Base-by-base conservation (phyloP, 2,329 filamentous ascomycete species). In the Alternaria ethzedia region DNA sequence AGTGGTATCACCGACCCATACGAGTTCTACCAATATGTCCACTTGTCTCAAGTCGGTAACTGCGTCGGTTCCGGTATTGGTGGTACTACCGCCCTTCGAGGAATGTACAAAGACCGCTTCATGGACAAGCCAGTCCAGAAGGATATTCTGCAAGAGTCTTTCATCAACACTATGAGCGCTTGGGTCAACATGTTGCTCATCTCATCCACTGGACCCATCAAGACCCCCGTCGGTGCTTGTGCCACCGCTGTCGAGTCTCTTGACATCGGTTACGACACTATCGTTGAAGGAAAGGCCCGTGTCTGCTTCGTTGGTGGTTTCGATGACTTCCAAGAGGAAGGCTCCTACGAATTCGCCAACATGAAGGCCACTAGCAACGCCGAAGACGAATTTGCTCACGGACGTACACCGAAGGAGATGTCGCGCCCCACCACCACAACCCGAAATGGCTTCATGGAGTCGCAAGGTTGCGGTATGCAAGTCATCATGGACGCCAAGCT, bases 281-380 rank as follows among this genome's bases (percentile, higher is more conserved):
- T 99, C 78, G 90, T 97, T 75, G 95, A 98, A 82, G 96, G 96
- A 83, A 99, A 99, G 87, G 96, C 96, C 64, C 92, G 94, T 56
- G 89, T 99, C 76, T 98, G 95, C 87, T 91, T 99, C 70, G 96
- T 99, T 63, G 96, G 96, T 88, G 96, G 96, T 72, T 98, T 99
- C 77, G 96, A 99, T 84, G 96, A 99, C 83, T 97, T 99, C 85
- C 94, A 96, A 77, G 96, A 99, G 83, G 96, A 99, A 83, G 96
- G 96, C 56, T 99, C 96, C 1, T 99, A 97, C 78, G 96, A 99
- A 82, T 99, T 99, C 80, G 96, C 96, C 86, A 99, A 99, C 86
- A 99, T 99, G 96, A 97, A 97, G 84, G 96, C 96, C 63, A 99
- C 96, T 59, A 97, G 94, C 87, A 99, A 98, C 78, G 94, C 95